Conservation (phyloP, 2,329 filamentous ascomycete species). For the Botrytis galanthina region DNA sequence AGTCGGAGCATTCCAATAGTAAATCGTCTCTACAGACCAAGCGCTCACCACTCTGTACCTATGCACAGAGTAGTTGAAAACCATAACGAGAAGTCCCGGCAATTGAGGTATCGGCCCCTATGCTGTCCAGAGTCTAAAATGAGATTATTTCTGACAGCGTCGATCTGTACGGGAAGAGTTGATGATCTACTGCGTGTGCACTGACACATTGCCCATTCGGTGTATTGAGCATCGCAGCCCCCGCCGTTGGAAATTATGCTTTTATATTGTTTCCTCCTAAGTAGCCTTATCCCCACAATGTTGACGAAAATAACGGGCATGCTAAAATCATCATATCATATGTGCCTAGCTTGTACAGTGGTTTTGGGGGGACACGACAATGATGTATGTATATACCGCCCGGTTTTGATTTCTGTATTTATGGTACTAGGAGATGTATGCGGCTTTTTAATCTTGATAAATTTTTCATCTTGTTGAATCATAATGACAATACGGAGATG, state of each 20-base stretch:
- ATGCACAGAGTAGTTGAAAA: background rate
- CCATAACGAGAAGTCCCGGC: background rate
- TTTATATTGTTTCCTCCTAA: background rate
- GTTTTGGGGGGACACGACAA: background rate
- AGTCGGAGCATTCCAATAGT: background rate
- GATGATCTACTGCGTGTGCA: background rate
- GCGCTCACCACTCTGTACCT: background rate
- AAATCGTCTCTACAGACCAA: background rate
- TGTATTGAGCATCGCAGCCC: background rate
- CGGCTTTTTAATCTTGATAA: background rate
- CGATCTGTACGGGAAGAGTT: background rate
- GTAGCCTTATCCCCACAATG: background rate
- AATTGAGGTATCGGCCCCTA: background rate
- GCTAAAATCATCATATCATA: background rate
- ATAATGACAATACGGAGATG: background rate
- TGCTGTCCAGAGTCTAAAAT: background rate
- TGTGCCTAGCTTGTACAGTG: background rate
- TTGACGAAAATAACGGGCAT: background rate
- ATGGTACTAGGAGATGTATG: background rate
- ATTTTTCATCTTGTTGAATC: background rate
- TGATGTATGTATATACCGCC: background rate
- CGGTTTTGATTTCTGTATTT: background rate
- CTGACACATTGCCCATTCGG: background rate
- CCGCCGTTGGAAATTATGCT: background rate
- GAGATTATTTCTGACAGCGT: background rate